A percentile compares a stretch with the other conserved stretches of the same genome.
phyloP scores from a whole-genome alignment of 1,139 yeast genomes.

The Candida gigantensis region DNA sequence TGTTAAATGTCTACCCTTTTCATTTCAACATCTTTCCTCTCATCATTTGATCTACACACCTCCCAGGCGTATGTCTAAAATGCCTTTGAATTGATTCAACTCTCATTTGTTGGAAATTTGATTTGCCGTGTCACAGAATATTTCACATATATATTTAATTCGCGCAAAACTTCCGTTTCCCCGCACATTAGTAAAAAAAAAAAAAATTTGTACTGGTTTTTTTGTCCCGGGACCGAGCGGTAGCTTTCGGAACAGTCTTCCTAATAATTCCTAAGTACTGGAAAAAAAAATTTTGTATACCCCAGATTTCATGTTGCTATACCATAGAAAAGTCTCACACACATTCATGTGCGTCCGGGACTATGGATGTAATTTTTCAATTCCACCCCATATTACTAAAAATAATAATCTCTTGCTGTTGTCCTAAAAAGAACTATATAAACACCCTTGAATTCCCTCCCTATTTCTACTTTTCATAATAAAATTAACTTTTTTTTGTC shows the following conservation, averaged over 20 bases:
- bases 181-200: conserved; percentile 6
- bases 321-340: too few species aligned
- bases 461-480: too few species aligned
- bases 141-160: not conserved
- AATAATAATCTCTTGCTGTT: not conserved
- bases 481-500: conserved; percentile 1
- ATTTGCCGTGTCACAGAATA: too few species aligned
- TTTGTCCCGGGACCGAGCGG: conserved; percentile 3
- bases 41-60: too few species aligned
- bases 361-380: conserved; percentile 1
- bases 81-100: too few species aligned
- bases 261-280: conserved; percentile 4
- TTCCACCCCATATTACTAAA: not conserved
- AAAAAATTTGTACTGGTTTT: too few species aligned
- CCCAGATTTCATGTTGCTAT: conserved; percentile 4
- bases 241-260: conserved; percentile 3
- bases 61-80: too few species aligned
- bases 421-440: not conserved
- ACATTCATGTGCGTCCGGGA: conserved; percentile 2
- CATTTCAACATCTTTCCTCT: too few species aligned
- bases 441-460: conserved; percentile 1
- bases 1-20: too few species aligned
- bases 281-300: too few species aligned
- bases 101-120: too few species aligned
- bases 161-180: conserved; percentile 6